These are phyloP conservation scores for Malus hybrid DNA, from an alignment of 331 rosid species.

Conservation along the genomic window DNA sequence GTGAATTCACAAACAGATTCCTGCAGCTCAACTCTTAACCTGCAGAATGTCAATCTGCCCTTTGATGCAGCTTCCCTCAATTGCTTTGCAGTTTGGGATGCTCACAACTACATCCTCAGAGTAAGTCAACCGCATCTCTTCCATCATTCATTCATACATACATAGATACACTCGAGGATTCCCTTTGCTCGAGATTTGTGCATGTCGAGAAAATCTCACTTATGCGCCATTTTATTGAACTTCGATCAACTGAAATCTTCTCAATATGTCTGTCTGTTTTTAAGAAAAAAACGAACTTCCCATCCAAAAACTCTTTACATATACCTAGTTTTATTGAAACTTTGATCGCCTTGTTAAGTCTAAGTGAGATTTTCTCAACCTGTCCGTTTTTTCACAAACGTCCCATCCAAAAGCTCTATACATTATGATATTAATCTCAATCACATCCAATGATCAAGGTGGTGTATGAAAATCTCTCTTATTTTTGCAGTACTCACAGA, in stretches of 20 bases:
- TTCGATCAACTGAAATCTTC: background rate
- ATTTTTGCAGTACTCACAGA: slow-evolving; percentile 43
- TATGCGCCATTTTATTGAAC: background rate
- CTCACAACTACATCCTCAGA: slow-evolving; percentile 60
- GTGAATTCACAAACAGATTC: slow-evolving; percentile 52
- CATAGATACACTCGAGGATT: too few species aligned
- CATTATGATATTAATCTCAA: background rate
- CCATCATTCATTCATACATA: background rate
- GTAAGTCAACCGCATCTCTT: slow-evolving; percentile 28
- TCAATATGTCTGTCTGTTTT: too few species aligned
- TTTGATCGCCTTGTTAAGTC: too few species aligned
- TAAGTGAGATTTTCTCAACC: too few species aligned
- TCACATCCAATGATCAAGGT: background rate
- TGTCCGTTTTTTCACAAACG: too few species aligned
- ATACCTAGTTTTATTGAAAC: too few species aligned
- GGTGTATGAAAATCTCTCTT: background rate
- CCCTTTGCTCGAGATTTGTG: too few species aligned
- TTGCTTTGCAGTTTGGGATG: slow-evolving; percentile 63
- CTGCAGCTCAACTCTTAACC: slow-evolving; percentile 38
- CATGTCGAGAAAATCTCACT: background rate
- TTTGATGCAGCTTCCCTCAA: slow-evolving; percentile 51
- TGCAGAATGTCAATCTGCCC: slow-evolving; percentile 24
- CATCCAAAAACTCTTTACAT: too few species aligned
- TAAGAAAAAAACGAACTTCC: too few species aligned
- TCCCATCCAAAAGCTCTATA: too few species aligned